Base-by-base conservation (phyloP, 345 rosid species). In the Bruguiera gymnorhiza region DNA sequence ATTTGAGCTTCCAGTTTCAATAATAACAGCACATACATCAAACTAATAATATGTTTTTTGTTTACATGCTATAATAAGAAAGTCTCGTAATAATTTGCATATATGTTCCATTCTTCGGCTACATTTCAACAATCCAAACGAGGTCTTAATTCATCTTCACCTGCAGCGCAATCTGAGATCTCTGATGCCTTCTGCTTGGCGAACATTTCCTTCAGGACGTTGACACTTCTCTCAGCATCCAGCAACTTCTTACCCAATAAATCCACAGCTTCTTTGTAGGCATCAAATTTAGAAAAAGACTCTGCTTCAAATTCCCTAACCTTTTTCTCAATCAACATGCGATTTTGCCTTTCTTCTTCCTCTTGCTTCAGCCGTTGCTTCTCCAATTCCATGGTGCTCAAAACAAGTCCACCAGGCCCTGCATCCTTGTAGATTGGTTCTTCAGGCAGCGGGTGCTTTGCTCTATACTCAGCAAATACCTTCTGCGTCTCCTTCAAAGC, bases 351-450 rank as follows among this genome's bases (percentile, higher is more conserved):
- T 60, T 86, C 88, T 75, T 91, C 98, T 78, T 76, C 91, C 84
- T 88, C 93, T 80, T 76, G 83, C 83, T 81, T 89, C 79, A 81
- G 24, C 18, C 79, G 87, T 73, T 53, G 86, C 87, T 83, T 92
- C 72, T 88, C 97, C 73, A 88, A 63, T 77, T 92, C 97, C 37
- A 39, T 67, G 60, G 79, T 65, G 71, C 92, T 86, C 85, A 95
- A 67, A 60, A 90, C 92, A 74, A 90, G 88, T 60, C 97, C 97
- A 16, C 91, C 88, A 27, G 89, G 83, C 15, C 97, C 97, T 66
- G 84, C 73, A 83, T 92, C 97, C 82, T 79, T 78, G 80, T 92
- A 92, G 60, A 92, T 83, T 3, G 96, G 88, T 59, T 83, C 87
- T 67, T 84, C 89, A 54, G 82, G 85, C 66, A 74, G 74, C 4